Percentiles rank a stretch among this genome's conserved stretches.
phyloP scores from a whole-genome alignment of 441 rosid species.

The Adansonia gregorii region DNA sequence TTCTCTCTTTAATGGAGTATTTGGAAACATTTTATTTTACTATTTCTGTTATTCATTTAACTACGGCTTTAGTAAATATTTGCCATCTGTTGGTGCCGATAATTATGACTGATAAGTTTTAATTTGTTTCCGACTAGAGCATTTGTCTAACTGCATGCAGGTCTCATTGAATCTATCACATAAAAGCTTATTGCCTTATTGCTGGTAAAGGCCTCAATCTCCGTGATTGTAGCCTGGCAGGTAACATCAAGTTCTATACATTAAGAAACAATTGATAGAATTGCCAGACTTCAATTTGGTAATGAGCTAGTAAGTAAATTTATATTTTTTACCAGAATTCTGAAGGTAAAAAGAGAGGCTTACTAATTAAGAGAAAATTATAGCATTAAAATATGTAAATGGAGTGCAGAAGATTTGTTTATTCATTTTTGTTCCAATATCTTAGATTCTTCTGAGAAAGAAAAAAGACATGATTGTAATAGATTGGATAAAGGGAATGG shows the following conservation, averaged over 20 bases:
- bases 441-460: not conserved
- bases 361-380: not conserved
- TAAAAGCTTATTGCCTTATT: conserved; percentile 11
- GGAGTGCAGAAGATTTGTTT: not conserved
- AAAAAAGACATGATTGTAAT: not conserved
- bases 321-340: not conserved
- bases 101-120: not conserved
- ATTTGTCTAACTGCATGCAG: not conserved
- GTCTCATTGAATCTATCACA: conserved; percentile 1
- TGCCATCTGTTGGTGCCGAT: not conserved
- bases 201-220: not conserved
- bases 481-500: not conserved
- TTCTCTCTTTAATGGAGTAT: not conserved
- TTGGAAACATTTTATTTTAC: not conserved
- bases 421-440: not conserved
- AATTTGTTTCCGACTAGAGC: not conserved
- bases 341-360: not conserved
- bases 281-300: not conserved
- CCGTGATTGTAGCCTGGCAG: not conserved
- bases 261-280: not conserved
- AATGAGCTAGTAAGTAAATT: not conserved
- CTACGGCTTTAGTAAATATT: not conserved
- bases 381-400: not conserved
- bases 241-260: not conserved
- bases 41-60: conserved; percentile 11